A percentile compares a stretch with the other conserved stretches of the same genome.
phyloP scores from a whole-genome alignment of 805 yeast species.

The Hanseniaspora thailandica region DNA sequence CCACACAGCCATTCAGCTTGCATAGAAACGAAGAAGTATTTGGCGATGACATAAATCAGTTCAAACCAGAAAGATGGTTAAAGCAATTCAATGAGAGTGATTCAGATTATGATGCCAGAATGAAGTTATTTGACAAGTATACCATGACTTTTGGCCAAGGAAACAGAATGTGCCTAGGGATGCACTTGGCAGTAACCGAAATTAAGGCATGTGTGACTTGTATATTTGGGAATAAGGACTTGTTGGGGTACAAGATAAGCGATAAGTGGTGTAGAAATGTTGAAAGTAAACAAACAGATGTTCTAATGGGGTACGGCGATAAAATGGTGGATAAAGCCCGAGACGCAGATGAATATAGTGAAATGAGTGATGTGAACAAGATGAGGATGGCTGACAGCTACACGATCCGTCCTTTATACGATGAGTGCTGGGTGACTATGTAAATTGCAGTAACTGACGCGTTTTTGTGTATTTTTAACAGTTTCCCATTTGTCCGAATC shows the following conservation, averaged over 20 bases:
- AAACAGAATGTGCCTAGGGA: constrained; percentile 61
- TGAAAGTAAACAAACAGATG: constrained; percentile 18
- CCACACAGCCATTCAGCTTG: constrained; percentile 55
- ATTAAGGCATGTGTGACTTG: constrained; percentile 47
- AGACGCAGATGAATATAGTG: constrained; percentile 10
- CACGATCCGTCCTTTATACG: constrained; percentile 41
- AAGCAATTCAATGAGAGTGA: constrained; percentile 29
- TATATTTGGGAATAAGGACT: constrained; percentile 35
- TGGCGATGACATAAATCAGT: constrained; percentile 37
- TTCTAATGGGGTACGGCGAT: constrained; percentile 22
- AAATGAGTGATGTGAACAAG: constrained; percentile 33
- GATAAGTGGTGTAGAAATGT: constrained; percentile 35
- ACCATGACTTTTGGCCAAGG: constrained; percentile 68
- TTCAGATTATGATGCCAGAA: constrained; percentile 29
- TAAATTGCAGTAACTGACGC: background rate
- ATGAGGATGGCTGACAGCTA: constrained; percentile 50
- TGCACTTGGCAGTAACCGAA: constrained; percentile 54
- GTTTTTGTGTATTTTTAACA: background rate
- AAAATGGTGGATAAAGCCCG: constrained; percentile 8
- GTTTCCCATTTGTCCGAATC: background rate
- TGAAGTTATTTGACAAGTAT: constrained; percentile 37
- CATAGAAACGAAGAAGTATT: constrained; percentile 44
- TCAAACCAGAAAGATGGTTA: constrained; percentile 57
- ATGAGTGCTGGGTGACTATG: constrained; percentile 38
- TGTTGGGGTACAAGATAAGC: constrained; percentile 31